These are phyloP conservation scores for Chenopodium quinoa DNA, from an alignment of 148 eudicot genomes.

Conservation along the genomic window DNA sequence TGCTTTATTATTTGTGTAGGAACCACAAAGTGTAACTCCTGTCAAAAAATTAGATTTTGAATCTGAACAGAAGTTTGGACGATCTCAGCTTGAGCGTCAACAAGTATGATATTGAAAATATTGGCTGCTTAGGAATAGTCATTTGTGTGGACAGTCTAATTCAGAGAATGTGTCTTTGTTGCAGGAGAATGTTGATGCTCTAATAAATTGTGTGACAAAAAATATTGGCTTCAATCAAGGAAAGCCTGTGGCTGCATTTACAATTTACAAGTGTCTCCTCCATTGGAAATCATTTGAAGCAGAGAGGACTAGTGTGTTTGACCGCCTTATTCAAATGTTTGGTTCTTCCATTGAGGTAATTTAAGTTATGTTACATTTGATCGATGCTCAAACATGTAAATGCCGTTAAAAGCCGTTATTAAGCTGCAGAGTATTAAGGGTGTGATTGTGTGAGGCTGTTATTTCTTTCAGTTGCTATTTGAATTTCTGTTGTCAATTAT, in stretches of 20 bases:
- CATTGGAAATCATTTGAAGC: slow-evolving; percentile 99
- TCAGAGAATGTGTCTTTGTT: slow-evolving; percentile 18
- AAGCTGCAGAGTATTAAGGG: background rate
- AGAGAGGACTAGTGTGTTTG: slow-evolving; percentile 94
- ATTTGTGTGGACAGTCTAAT: slow-evolving; percentile 6
- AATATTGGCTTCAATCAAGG: slow-evolving; percentile 91
- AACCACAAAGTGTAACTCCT: slow-evolving; percentile 49
- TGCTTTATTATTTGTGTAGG: slow-evolving; percentile 42
- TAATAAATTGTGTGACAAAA: slow-evolving; percentile 71
- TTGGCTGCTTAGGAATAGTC: background rate
- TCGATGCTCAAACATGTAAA: background rate
- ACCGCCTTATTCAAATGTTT: slow-evolving; percentile 93
- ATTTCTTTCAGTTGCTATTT: background rate
- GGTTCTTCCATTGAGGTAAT: slow-evolving; percentile 96
- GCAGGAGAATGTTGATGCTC: slow-evolving; percentile 90
- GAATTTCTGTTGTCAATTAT: background rate
- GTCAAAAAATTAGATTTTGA: slow-evolving; percentile 64
- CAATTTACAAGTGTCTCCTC: slow-evolving; percentile 89
- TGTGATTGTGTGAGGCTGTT: background rate
- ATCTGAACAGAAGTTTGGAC: slow-evolving; percentile 52
- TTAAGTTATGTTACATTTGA: background rate
- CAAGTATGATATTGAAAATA: slow-evolving; percentile 46
- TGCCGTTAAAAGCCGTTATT: background rate
- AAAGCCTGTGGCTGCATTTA: slow-evolving; percentile 92
- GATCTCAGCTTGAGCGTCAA: slow-evolving; percentile 58